Evolutionary conservation across 2,329 filamentous ascomycete genomes (phyloP), one percentile per base, ranked within the genome.

Genomic region (Pyrenophora teres): DNA sequence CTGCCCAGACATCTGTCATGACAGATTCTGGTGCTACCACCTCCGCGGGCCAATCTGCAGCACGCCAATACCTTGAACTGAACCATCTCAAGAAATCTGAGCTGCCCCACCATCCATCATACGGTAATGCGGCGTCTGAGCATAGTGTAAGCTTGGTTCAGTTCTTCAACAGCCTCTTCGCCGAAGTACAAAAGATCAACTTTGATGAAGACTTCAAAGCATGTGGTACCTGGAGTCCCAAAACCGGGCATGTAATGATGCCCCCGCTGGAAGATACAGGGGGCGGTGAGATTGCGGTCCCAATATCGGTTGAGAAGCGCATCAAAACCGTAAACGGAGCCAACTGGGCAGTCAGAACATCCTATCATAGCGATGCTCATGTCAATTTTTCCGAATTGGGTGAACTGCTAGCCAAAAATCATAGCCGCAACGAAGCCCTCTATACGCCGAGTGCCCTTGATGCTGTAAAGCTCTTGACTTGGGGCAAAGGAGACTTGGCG

Each of bases 341-440:
- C 71, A 80, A 77, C 15, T 91, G 88, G 88, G 81, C 81, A 46
- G 83, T 83, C 35, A 80, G 88, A 49, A 80, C 56, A 16, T 68
- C 64, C 13, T 73, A 82, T 36, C 88, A 91, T 67, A 5, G 73
- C 76, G 15, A 74, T 72, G 33, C 63, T 63, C 19, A 64, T 31
- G 46, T 62, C 80, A 83, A 7, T 10, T 89, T 85, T 82, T 75
- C 74, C 0, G 87, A 91, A 70, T 88, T 90, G 68, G 77, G 80
- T 32, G 70, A 69, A 30, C 79, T 78, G 57, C 81, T 90, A 68
- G 83, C 85, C 60, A 77, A 81, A 32, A 71, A 81, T 32, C 85
- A 87, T 66, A 80, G 78, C 32, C 70, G 76, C 63, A 77, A 83
- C 40, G 85, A 88, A 71, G 73, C 74, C 46, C 77, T 78, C 10